phyloP scores from a whole-genome alignment of 176 grass and related monocot species.

The Hordeum vulgare region MorexV3_pseudomolecules_assembly NC_058522.1:60729117-60729616 shows the following conservation, averaged over 20 bases:
- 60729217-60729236: conserved; percentile 54
- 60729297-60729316: conserved; percentile 83
- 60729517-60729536: neutral
- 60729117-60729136: neutral
- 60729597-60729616: conserved; percentile 80
- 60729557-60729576: conserved; percentile 21
- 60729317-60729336: conserved; percentile 79
- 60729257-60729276: conserved; percentile 89
- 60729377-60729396: conserved; percentile 62
- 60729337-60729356: conserved; percentile 98
- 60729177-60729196: conserved; percentile 33
- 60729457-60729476: neutral
- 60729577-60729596: conserved; percentile 82
- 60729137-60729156: neutral
- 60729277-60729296: conserved; percentile 92
- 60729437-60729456: conserved; percentile 29
- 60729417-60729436: conserved; percentile 90
- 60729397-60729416: conserved; percentile 49
- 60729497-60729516: neutral
- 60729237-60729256: conserved; percentile 66
- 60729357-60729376: conserved; percentile 91
- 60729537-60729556: conserved; percentile 2
- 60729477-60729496: neutral
- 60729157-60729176: neutral
- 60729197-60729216: conserved; percentile 22